phyloP scores from a whole-genome alignment of 176 grass and related monocot genomes.

The Carex parvula region DNA sequence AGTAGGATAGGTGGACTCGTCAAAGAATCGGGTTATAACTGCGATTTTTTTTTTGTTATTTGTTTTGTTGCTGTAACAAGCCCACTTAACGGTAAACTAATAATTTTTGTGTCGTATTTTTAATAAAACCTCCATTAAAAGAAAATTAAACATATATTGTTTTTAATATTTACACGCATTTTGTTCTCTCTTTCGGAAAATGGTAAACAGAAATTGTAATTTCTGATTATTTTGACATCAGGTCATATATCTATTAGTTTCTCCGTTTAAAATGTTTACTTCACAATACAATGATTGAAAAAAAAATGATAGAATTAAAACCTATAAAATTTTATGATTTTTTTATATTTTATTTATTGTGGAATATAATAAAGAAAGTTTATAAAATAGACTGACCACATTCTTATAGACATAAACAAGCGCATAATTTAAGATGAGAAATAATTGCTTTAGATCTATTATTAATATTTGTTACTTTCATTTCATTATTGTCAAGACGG shows the following conservation, averaged over 20 bases:
- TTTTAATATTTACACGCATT: not conserved
- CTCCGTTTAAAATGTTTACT: not conserved
- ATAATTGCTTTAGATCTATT: not conserved
- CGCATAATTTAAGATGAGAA: not conserved
- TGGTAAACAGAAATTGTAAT: not conserved
- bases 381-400: not conserved
- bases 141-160: not conserved
- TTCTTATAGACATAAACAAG: not conserved
- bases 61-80: constrained; percentile 9
- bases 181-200: not conserved
- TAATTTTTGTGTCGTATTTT: constrained; percentile 2
- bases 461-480: not conserved
- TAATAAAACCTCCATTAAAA: not conserved
- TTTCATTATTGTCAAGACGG: not conserved
- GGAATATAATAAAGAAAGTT: not conserved
- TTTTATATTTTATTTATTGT: not conserved
- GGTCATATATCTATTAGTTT: not conserved
- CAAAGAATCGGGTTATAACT: constrained; percentile 24
- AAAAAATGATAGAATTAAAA: not conserved
- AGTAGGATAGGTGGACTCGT: constrained; percentile 29
- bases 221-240: not conserved
- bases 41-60: constrained; percentile 8
- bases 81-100: constrained; percentile 25
- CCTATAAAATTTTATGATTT: not conserved
- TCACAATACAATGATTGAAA: not conserved